phyloP scores from a whole-genome alignment of 1,139 yeast species.

The Kurtzmaniella quercitrusa region DNA sequence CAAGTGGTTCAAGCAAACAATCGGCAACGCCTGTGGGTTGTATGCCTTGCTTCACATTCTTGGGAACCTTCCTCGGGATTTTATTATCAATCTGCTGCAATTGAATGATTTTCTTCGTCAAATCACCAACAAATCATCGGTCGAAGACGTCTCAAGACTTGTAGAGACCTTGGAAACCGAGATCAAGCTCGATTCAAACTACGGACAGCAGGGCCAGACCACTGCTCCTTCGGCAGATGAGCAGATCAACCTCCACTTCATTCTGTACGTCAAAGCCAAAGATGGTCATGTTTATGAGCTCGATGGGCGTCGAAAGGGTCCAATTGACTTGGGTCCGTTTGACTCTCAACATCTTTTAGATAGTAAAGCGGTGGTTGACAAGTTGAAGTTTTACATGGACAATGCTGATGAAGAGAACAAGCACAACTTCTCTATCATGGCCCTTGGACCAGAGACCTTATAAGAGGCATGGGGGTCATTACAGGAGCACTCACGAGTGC shows the following conservation, averaged over 20 bases:
- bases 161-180: slow-evolving; percentile 51
- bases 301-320: slow-evolving; percentile 85
- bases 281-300: slow-evolving; percentile 70
- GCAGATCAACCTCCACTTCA: slow-evolving; percentile 70
- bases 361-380: slow-evolving; percentile 45
- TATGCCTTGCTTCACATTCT: slow-evolving; percentile 80
- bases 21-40: slow-evolving; percentile 89
- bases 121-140: slow-evolving; percentile 17
- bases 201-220: slow-evolving; percentile 70
- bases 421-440: slow-evolving; percentile 64
- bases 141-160: slow-evolving; percentile 37
- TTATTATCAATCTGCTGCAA: slow-evolving; percentile 33
- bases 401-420: slow-evolving; percentile 56
- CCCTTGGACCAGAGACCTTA: slow-evolving; percentile 48
- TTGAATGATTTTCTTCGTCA: slow-evolving; percentile 24
- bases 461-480: too few species aligned
- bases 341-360: slow-evolving; percentile 46
- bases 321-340: slow-evolving; percentile 57
- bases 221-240: slow-evolving; percentile 71
- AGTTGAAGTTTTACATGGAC: slow-evolving; percentile 64
- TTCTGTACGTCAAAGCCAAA: slow-evolving; percentile 60
- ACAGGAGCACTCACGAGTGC: too few species aligned
- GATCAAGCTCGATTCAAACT: slow-evolving; percentile 49
- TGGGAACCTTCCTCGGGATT: slow-evolving; percentile 54
- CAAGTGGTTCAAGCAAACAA: slow-evolving; percentile 78